A percentile compares a stretch with the other conserved stretches of the same genome.
Conservation (phyloP, 2,329 filamentous ascomycete genomes). For the Penicillium sp. region DNA sequence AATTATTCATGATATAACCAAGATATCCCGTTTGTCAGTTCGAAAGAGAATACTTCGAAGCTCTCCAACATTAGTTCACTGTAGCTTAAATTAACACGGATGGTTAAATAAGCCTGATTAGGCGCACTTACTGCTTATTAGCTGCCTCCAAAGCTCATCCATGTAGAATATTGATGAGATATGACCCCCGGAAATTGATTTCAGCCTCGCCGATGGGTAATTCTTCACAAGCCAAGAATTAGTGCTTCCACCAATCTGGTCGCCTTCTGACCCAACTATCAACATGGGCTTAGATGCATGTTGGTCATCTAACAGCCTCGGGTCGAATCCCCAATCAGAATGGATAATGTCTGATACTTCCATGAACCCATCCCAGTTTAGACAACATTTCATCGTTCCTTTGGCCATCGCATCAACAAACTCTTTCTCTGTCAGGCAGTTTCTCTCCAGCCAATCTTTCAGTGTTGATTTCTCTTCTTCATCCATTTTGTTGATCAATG, state of each 20-base stretch:
- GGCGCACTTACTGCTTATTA: not conserved
- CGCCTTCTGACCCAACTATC: not conserved
- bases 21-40: not conserved
- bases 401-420: conserved; percentile 5
- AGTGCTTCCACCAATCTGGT: not conserved
- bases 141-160: not conserved
- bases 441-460: not conserved
- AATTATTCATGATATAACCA: not conserved
- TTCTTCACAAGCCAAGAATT: conserved; percentile 1
- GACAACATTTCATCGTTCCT: not conserved
- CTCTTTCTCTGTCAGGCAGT: not conserved
- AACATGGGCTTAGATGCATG: not conserved
- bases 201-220: not conserved
- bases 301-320: not conserved
- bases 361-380: conserved; percentile 11
- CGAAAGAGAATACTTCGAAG: too few relatives aligned
- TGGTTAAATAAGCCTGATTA: too few relatives aligned
- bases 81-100: not conserved
- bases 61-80: not conserved
- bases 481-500: not conserved
- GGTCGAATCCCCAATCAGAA: conserved; percentile 6
- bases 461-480: not conserved
- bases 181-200: not conserved
- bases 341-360: conserved; percentile 8
- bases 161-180: not conserved